Evolutionary conservation across 345 rosid genomes (phyloP).

Genomic region (Rhodomyrtus tomentosa): DNA sequence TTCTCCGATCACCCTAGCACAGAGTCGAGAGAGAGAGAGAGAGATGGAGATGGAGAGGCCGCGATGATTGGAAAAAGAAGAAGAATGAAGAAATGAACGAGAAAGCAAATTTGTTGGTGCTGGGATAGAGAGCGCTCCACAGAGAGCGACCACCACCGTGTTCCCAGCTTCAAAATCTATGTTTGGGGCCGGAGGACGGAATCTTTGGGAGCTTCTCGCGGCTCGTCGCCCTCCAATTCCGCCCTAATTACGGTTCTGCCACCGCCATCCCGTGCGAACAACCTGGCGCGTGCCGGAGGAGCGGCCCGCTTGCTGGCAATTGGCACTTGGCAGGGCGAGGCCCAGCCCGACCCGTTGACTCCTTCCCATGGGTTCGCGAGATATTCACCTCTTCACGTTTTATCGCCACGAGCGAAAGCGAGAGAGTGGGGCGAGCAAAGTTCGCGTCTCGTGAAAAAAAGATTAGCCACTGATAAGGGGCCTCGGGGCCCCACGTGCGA

Average conservation of each 20-base stretch:
- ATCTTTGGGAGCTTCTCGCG: background rate
- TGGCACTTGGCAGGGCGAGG: too few relatives aligned
- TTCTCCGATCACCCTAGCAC: background rate
- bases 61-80: background rate
- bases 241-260: background rate
- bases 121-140: background rate
- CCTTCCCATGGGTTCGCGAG: background rate
- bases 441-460: background rate
- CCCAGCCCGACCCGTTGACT: too few relatives aligned
- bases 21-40: background rate
- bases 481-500: background rate
- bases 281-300: background rate
- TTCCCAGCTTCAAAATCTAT: background rate
- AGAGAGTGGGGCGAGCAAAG: too few relatives aligned
- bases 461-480: background rate
- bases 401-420: background rate
- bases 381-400: background rate
- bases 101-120: background rate
- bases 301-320: background rate
- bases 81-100: background rate
- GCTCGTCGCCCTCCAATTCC: background rate
- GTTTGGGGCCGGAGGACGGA: background rate
- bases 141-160: background rate
- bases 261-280: background rate
- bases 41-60: background rate